phyloP scores from a whole-genome alignment of 169 alveolate genomes.

The Plasmodium relictum region DNA sequence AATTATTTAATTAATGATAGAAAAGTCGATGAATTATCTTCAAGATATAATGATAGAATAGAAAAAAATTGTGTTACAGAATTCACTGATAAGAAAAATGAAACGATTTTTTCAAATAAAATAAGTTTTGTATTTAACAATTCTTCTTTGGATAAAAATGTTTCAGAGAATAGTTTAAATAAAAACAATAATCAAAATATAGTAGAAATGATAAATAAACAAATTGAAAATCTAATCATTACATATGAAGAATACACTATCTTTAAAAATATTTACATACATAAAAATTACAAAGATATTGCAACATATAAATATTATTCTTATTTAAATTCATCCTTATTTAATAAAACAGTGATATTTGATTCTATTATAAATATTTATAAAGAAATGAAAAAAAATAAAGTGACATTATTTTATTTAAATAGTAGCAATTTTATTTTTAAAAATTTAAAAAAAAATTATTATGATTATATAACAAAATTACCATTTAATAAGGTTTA shows the following conservation, averaged over 20 bases:
- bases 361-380: conserved; percentile 69
- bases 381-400: conserved; percentile 55
- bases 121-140: too few relatives aligned
- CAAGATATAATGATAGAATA: background rate
- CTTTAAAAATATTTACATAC: conserved; percentile 50
- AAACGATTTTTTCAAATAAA: too few relatives aligned
- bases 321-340: conserved; percentile 28
- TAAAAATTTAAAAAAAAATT: conserved; percentile 58
- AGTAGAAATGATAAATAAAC: background rate
- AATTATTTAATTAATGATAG: too few relatives aligned
- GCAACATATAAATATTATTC: conserved; percentile 9
- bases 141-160: too few relatives aligned
- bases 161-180: background rate
- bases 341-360: conserved; percentile 51
- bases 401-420: conserved; percentile 35
- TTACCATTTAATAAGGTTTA: background rate
- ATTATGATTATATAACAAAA: conserved; percentile 32
- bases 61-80: conserved; percentile 80
- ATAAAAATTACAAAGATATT: conserved; percentile 10
- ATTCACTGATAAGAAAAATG: too few relatives aligned
- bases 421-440: conserved; percentile 34
- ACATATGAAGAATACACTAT: conserved; percentile 75
- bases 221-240: background rate
- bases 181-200: background rate
- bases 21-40: too few relatives aligned